phyloP scores from a whole-genome alignment of 2,329 filamentous ascomycete genomes.

The Penicillium verrucosum region DNA sequence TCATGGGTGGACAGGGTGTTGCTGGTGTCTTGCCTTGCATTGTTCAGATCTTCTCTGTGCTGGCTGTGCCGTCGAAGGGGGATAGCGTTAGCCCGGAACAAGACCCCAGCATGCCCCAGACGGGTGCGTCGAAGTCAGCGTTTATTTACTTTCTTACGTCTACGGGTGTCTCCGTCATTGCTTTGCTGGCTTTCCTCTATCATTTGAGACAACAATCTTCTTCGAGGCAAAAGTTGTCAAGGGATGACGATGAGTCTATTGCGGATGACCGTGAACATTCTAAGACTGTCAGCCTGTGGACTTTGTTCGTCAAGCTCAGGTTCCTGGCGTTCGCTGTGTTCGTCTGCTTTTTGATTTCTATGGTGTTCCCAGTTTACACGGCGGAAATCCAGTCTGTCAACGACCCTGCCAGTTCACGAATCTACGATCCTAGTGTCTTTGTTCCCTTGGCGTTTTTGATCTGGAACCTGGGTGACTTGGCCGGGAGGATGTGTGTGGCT shows the following conservation, averaged over 20 bases:
- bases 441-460: slow-evolving; percentile 87
- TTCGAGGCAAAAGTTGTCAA: neutral
- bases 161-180: slow-evolving; percentile 66
- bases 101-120: slow-evolving; percentile 34
- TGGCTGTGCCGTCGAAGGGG: slow-evolving; percentile 57
- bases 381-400: slow-evolving; percentile 58
- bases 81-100: slow-evolving; percentile 29
- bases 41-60: slow-evolving; percentile 79
- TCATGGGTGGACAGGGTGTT: slow-evolving; percentile 92
- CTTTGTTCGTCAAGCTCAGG: slow-evolving; percentile 71
- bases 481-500: slow-evolving; percentile 68
- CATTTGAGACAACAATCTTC: slow-evolving; percentile 55
- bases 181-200: slow-evolving; percentile 71
- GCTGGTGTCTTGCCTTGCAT: slow-evolving; percentile 86
- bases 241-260: slow-evolving; percentile 15
- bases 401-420: slow-evolving; percentile 47
- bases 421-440: slow-evolving; percentile 69
- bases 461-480: slow-evolving; percentile 87
- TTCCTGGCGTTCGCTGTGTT: slow-evolving; percentile 76
- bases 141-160: slow-evolving; percentile 91
- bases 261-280: slow-evolving; percentile 17
- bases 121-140: slow-evolving; percentile 65
- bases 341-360: slow-evolving; percentile 76
- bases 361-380: slow-evolving; percentile 95
- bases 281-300: slow-evolving; percentile 57